A percentile compares a stretch with the other conserved stretches of the same genome.
Conservation (phyloP, 257 asterid species). For the Solanum gracilifrons region DNA sequence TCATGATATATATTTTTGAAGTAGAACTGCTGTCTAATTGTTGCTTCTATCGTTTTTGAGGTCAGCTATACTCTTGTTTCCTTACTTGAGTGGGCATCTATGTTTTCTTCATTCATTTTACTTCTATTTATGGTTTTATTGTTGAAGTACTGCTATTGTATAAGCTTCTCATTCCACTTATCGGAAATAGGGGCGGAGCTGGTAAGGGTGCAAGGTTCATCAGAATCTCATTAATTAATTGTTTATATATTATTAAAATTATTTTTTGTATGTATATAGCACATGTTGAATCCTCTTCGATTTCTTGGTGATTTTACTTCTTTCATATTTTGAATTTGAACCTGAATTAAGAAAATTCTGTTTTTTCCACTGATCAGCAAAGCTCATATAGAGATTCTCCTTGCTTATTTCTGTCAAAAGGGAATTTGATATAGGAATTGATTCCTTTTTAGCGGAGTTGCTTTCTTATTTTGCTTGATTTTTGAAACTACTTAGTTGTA, state of each 20-base stretch:
- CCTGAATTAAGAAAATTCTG: background rate
- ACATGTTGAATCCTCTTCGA: background rate
- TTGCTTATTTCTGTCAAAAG: background rate
- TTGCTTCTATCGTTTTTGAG: background rate
- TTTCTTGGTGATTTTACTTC: background rate
- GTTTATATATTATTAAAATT: background rate
- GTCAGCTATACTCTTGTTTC: background rate
- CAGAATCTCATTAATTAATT: background rate
- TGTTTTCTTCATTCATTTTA: background rate
- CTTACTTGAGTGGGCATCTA: background rate
- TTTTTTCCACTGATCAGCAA: background rate
- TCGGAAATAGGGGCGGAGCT: background rate
- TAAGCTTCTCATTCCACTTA: background rate
- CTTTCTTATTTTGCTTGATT: background rate
- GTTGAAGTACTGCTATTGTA: background rate
- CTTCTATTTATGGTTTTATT: background rate
- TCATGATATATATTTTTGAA: background rate
- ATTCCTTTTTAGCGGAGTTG: background rate
- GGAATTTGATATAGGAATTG: background rate
- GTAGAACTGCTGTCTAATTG: background rate
- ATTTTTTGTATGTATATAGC: background rate
- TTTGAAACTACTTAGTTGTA: background rate
- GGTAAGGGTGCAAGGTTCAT: background rate
- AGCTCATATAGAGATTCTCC: background rate
- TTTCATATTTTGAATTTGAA: background rate